These are phyloP conservation scores for Paramecium primaurelia DNA, from an alignment of 73 alveolate species.

Conservation along the genomic window DNA sequence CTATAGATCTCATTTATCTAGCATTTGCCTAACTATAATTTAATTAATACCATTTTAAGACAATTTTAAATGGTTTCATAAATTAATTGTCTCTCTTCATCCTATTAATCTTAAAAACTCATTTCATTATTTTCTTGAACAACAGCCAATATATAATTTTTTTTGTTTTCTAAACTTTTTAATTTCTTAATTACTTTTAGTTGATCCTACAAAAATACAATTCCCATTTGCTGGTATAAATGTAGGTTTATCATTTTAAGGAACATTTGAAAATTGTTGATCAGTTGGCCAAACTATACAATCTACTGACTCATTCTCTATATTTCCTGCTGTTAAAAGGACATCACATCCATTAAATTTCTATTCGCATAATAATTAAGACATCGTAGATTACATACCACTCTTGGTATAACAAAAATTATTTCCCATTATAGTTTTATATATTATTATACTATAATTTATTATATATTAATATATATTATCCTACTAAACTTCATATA, in stretches of 20 bases:
- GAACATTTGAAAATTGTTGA: background rate
- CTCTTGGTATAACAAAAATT: background rate
- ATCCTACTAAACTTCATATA: background rate
- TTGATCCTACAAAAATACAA: background rate
- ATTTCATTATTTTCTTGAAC: background rate
- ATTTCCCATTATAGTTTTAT: conserved; percentile 23
- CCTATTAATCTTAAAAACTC: background rate
- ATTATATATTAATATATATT: background rate
- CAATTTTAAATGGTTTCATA: background rate
- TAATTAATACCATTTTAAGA: background rate
- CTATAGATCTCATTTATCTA: background rate
- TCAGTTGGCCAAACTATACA: conserved; percentile 4
- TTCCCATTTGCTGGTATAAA: conserved; percentile 19
- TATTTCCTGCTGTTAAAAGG: background rate
- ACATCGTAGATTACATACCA: background rate
- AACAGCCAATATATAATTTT: conserved; percentile 1
- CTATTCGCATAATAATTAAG: background rate
- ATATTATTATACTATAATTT: background rate
- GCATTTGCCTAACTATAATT: background rate
- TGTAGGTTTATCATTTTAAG: background rate
- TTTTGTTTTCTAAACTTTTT: background rate
- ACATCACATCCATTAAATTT: background rate
- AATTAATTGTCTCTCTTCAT: background rate
- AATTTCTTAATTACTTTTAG: background rate
- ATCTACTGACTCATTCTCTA: conserved; percentile 5